Base-by-base conservation (phyloP, 768 basidiomycete species). In the Hericium coralloides region DNA sequence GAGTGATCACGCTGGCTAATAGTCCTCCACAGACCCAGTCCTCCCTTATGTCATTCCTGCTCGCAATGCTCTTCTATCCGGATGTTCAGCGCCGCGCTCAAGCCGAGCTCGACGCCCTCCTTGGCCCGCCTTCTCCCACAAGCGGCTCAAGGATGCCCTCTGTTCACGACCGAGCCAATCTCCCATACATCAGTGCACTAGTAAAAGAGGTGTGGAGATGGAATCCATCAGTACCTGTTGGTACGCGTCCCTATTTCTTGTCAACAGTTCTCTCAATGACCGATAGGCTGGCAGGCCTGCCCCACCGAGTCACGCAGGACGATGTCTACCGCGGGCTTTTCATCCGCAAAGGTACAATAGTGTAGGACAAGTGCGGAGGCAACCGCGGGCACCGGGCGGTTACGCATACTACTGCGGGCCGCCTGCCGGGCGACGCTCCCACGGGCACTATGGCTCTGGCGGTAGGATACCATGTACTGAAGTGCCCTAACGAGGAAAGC, bases 61-160 rank as follows among this genome's bases (percentile, higher is more conserved):
- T 89, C 52, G 83, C 83, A 5, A 84, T 89, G 81, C 72, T 85
- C 53, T 68, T 73, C 7, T 67, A 87, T 62, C 86, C 87, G 0
- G 77, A 79, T 0, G 77, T 74, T 1, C 76, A 82, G 49, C 73
- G 50, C 26, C 53, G 56, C 17, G 87, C 83, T 0, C 85, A 87
- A 63, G 70, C 73, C 17, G 87, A 90, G 60, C 76, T 90, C 15
- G 88, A 90, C 63, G 55, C 63, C 1, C 79, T 86, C 17, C 72
- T 83, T 38, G 83, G 82, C 10, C 12, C 15, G 2, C 36, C 43
- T 20, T n/a, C n/a, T 12, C 10, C 4, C 8, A 58, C 65, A 31
- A 76, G 76, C 47, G 52, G 59, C 50, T 25, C 47, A 5, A 74
- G 86, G 4, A 72, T 89, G 23, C 88, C 89, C 0, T 74, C 70